These are phyloP conservation scores for Paramarasmius palmivorus DNA, from an alignment of 1,284 basidiomycete species.

Conservation along the genomic window DNA sequence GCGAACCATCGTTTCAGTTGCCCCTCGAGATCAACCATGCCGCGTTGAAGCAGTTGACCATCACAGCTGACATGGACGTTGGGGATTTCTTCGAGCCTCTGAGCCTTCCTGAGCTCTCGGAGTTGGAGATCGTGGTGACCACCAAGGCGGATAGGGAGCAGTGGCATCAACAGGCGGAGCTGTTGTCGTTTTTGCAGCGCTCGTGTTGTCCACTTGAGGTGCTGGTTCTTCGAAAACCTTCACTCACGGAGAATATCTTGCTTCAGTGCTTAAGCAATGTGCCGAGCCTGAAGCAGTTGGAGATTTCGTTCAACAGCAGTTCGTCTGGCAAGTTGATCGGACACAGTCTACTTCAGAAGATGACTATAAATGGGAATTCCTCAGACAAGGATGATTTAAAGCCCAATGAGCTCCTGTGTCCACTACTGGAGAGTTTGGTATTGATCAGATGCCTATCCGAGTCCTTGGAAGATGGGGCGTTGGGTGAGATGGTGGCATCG, in stretches of 20 bases:
- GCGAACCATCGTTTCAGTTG: not conserved
- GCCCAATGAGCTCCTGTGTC: constrained; percentile 1
- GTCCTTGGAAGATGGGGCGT: not conserved
- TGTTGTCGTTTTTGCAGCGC: not conserved
- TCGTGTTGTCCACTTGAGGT: not conserved
- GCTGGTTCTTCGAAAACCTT: no score
- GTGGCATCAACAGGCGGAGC: constrained; percentile 7
- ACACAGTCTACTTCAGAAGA: not conserved
- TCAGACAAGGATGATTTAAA: no score
- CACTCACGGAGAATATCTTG: not conserved
- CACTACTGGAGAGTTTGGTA: constrained; percentile 3
- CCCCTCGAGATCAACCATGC: not conserved
- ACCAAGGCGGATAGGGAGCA: not conserved
- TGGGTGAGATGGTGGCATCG: constrained; percentile 5
- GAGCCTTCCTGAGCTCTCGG: constrained; percentile 1
- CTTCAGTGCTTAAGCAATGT: not conserved
- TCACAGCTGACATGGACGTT: constrained; percentile 3
- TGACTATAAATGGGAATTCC: not conserved
- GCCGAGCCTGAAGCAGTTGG: no score
- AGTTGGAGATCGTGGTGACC: constrained; percentile 4
- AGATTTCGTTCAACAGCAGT: no score
- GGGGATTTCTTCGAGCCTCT: not conserved
- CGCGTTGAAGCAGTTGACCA: not conserved
- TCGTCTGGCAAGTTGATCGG: not conserved
- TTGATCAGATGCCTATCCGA: constrained; percentile 1